phyloP scores from a whole-genome alignment of 2,329 filamentous ascomycete genomes.

The Pestalotiopsis sp. region DNA sequence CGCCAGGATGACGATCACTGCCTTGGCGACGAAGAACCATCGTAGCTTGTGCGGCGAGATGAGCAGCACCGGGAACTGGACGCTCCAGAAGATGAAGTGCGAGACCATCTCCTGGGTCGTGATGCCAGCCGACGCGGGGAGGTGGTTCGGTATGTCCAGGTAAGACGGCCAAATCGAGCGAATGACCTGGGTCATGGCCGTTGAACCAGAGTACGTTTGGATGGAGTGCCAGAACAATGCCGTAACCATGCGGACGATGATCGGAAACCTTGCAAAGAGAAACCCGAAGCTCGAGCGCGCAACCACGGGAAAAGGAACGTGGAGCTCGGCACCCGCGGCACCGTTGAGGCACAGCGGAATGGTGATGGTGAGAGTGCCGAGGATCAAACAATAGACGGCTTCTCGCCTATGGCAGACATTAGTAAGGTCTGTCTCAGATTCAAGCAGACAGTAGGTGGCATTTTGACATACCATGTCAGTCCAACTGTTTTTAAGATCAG shows the following conservation, averaged over 20 bases:
- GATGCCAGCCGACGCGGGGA: conserved; percentile 53
- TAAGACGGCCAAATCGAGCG: conserved; percentile 58
- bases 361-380: conserved; percentile 64
- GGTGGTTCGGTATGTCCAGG: conserved; percentile 52
- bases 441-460: neutral
- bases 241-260: conserved; percentile 44
- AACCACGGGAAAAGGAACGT: conserved; percentile 50
- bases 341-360: conserved; percentile 54
- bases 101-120: conserved; percentile 55
- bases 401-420: conserved; percentile 33
- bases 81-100: conserved; percentile 55
- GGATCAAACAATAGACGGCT: conserved; percentile 44
- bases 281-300: conserved; percentile 48
- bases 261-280: conserved; percentile 41
- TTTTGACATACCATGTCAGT: neutral
- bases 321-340: conserved; percentile 47
- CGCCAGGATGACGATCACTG: conserved; percentile 55
- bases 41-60: conserved; percentile 35
- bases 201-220: conserved; percentile 22
- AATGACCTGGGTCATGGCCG: conserved; percentile 41
- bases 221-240: conserved; percentile 65
- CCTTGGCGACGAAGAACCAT: conserved; percentile 52
- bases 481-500: neutral
- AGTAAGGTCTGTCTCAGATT: neutral
- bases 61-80: conserved; percentile 32